phyloP scores from a whole-genome alignment of 176 grass and related monocot species.

The Rhynchospora tenuis region DNA sequence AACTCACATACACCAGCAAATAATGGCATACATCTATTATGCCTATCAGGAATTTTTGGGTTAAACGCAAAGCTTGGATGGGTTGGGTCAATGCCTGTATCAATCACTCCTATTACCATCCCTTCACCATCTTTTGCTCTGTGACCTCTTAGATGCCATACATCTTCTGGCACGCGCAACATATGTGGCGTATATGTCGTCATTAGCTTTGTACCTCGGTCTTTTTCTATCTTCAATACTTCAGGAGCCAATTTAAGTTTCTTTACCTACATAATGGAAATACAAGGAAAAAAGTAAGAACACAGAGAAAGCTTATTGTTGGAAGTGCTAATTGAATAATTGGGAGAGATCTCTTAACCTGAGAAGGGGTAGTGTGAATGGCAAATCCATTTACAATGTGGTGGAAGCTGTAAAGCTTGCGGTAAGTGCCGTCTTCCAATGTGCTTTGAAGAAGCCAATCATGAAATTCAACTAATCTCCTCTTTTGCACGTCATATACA shows the following conservation, averaged over 20 bases:
- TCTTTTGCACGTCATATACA: constrained; percentile 15
- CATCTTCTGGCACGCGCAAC: constrained; percentile 29
- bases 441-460: constrained; percentile 34
- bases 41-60: not conserved
- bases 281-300: not conserved
- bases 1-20: constrained; percentile 6
- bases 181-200: constrained; percentile 58
- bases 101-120: constrained; percentile 50
- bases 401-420: constrained; percentile 59
- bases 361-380: constrained; percentile 32
- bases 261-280: constrained; percentile 13
- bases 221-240: constrained; percentile 43
- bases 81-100: constrained; percentile 46
- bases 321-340: not conserved
- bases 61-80: constrained; percentile 53
- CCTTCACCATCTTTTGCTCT: constrained; percentile 36
- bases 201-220: constrained; percentile 36
- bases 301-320: not conserved
- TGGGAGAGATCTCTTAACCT: not conserved
- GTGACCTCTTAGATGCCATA: constrained; percentile 9
- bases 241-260: constrained; percentile 28
- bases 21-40: not conserved
- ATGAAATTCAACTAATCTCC: constrained; percentile 25
- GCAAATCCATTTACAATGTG: constrained; percentile 62
- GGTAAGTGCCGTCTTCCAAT: constrained; percentile 20